Evolutionary conservation across 805 yeast species (phyloP).

Genomic region (Cyberlindnera nakhonratchasimensis): DNA sequence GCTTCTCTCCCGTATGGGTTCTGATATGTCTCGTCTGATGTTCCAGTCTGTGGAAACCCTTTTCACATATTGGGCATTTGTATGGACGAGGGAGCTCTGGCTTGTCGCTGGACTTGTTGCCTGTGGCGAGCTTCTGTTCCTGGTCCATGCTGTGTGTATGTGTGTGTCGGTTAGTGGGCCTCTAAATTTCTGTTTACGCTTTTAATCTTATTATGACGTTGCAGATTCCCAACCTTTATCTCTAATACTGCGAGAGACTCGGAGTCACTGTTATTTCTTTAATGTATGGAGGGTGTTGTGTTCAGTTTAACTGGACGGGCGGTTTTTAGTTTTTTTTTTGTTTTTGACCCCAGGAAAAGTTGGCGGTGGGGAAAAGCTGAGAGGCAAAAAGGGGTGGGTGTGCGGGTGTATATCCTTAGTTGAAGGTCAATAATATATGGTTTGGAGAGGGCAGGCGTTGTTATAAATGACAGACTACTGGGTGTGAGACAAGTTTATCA

Average conservation of each 20-base stretch:
- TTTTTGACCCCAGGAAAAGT: conserved; percentile 3
- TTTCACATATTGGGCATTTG: conserved; percentile 69
- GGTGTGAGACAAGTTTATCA: no score
- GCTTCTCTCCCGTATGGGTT: conserved; percentile 81
- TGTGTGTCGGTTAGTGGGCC: background rate
- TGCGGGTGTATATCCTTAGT: no score
- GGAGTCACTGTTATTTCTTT: no score
- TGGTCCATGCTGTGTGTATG: background rate
- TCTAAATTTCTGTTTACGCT: no score
- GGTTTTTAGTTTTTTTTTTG: no score
- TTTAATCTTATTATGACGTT: no score
- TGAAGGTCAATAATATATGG: no score
- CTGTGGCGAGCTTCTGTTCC: background rate
- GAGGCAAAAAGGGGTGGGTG: no score
- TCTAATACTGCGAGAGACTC: no score
- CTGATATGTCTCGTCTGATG: conserved; percentile 78
- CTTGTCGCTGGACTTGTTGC: conserved; percentile 9
- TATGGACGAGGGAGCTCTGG: conserved; percentile 48
- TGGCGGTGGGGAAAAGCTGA: conserved; percentile 5
- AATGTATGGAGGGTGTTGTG: background rate
- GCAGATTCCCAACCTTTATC: no score
- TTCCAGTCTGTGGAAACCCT: conserved; percentile 72
- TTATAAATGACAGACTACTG: no score
- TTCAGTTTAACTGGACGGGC: conserved; percentile 1
- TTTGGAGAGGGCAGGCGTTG: no score